Percentiles rank a stretch among this genome's conserved stretches.
Conservation (phyloP, 768 basidiomycete species). For the Xerocomellus dryophilus region DNA sequence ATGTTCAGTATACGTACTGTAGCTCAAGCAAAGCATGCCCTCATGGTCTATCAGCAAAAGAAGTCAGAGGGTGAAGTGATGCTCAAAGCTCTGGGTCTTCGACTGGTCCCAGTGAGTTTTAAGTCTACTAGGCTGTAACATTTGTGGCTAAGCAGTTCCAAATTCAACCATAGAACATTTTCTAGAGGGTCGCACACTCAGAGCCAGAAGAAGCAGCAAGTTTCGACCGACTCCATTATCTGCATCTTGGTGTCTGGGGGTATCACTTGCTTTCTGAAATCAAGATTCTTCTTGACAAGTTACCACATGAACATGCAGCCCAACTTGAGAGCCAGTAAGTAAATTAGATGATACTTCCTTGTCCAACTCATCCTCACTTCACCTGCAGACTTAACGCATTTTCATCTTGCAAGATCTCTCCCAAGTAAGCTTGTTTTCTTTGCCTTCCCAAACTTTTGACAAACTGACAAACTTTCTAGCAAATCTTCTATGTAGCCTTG, state of each 20-base stretch:
- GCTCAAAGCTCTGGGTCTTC: background rate
- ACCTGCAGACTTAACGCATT: too few relatives aligned
- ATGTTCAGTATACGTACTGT: background rate
- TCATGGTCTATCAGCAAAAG: background rate
- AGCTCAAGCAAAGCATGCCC: background rate
- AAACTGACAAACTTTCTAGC: too few relatives aligned
- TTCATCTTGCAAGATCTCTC: too few relatives aligned
- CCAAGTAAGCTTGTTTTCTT: too few relatives aligned
- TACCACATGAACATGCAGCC: background rate
- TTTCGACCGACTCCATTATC: background rate
- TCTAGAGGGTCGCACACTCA: background rate
- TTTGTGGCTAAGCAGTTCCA: too few relatives aligned
- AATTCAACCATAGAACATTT: background rate
- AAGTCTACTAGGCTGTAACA: too few relatives aligned
- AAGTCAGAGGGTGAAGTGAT: background rate
- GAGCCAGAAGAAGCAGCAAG: background rate
- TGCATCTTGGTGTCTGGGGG: background rate
- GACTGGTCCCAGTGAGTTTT: background rate
- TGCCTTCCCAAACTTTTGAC: too few relatives aligned
- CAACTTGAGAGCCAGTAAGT: background rate
- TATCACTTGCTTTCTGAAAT: background rate
- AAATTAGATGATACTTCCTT: too few relatives aligned
- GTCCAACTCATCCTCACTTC: too few relatives aligned
- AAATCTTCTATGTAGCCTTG: too few relatives aligned
- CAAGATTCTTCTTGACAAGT: background rate